Conservation (phyloP, 129 eudicot species). For the Lonicera japonica region DNA sequence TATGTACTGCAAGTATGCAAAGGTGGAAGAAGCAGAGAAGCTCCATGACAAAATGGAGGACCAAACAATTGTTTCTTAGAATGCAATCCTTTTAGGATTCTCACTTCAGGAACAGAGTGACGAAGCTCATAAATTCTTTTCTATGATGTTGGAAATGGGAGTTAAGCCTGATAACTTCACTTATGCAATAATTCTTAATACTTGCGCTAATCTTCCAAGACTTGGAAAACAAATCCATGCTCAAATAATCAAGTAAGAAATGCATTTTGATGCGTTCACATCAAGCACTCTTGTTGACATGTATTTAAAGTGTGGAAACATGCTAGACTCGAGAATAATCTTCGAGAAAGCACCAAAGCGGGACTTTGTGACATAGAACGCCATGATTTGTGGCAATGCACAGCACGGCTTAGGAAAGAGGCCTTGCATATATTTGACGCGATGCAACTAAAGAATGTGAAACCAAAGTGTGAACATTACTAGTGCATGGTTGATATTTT, state of each 20-base stretch:
- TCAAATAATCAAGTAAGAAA: slow-evolving; percentile 69
- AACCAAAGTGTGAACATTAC: slow-evolving; percentile 74
- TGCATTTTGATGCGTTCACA: slow-evolving; percentile 70
- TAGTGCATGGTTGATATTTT: slow-evolving; percentile 82
- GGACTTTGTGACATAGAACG: slow-evolving; percentile 76
- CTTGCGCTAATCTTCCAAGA: slow-evolving; percentile 82
- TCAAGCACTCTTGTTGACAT: slow-evolving; percentile 82
- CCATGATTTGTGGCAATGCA: slow-evolving; percentile 68
- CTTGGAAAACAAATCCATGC: slow-evolving; percentile 89
- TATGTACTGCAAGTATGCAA: slow-evolving; percentile 80
- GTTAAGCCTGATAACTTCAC: slow-evolving; percentile 74
- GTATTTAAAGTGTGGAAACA: slow-evolving; percentile 81
- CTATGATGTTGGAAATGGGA: slow-evolving; percentile 57
- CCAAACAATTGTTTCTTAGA: slow-evolving; percentile 80
- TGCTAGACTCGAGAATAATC: slow-evolving; percentile 55
- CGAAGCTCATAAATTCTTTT: slow-evolving; percentile 67
- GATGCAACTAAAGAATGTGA: slow-evolving; percentile 51
- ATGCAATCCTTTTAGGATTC: slow-evolving; percentile 73
- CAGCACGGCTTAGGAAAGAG: slow-evolving; percentile 72
- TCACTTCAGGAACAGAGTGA: slow-evolving; percentile 57
- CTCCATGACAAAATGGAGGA: slow-evolving; percentile 63
- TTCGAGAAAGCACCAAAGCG: slow-evolving; percentile 51
- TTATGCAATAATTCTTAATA: slow-evolving; percentile 79
- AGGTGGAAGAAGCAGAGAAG: slow-evolving; percentile 75
- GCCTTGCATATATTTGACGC: slow-evolving; percentile 58